Base-by-base conservation (phyloP, 306 rosid genomes). In the Clitoria ternatea region DNA sequence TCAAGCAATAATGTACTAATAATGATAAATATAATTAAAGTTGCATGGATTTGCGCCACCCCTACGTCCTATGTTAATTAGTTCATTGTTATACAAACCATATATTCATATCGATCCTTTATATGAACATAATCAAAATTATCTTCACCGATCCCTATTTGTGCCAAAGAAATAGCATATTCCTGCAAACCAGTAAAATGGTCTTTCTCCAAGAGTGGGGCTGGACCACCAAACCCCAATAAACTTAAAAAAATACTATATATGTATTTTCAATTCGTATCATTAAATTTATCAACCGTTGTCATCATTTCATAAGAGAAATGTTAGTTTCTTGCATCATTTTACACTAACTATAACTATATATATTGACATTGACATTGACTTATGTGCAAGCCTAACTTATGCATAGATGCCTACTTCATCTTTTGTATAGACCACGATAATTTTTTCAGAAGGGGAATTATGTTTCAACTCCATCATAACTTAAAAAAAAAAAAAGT, bases 121-220 rank as follows among this genome's bases (percentile, higher is more conserved):
- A 6, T 26, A 74, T 42, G 32, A 61, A 56, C 62, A 24, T 56
- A 69, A 27, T 69, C 55, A 60, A 77, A 48, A 19, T 69, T 76
- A 76, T 69, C 81, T 49, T 9, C 54, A 67, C 70, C 15, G 4
- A 60, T 69, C 65, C 76, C 65, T 61, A 69, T 67, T 45, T 35
- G 42, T 57, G 53, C 20, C 14, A 10, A 15, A n/a, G n/a, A n/a
- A n/a, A 48, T 40, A 43, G 77, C 67, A 77, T 53, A 77, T 61
- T 76, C 80, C 69, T 44, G 3, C 11, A 55, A 24, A 56, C 53
- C 52, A 6, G 29, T 20, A 23, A 56, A 68, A 33, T 7, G 64
- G 69, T 70, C 67, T 7, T 50, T 70, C 66, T 79, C 53, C 60
- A 23, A 63, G 49, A 37, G 63, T 20, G 63, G 52, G 50, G 61